Base-by-base conservation (phyloP, 805 yeast genomes). In the Debaryomyces hansenii region DNA sequence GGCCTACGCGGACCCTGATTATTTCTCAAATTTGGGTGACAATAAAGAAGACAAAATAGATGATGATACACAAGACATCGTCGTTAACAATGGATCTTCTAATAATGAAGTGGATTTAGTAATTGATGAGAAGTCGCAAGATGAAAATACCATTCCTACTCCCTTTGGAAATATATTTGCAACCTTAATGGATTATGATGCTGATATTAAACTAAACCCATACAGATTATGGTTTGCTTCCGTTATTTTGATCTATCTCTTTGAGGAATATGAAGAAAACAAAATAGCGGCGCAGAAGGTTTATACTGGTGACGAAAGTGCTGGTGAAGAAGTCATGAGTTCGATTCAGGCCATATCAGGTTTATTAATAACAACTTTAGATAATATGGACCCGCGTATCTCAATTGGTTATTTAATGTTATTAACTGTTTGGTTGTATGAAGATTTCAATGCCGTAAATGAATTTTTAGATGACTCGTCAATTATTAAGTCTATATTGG, bases 141-240 rank as follows among this genome's bases (percentile, higher is more conserved):
- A 35, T 6, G 48, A 37, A 9, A 42, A 20, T 35, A 34, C 28
- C 2, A 29, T 52, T 9, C 57, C 54, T 11, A 60, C 62, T 15
- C 81, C 69, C 36, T 61, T 60, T 42, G 84, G 80, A 2, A 90
- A 90, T 60, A 66, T 94, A 1, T 83, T 94, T 47, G 70, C 82
- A 20, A 78, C 86, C 0, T 64, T 94, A 5, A 76, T 90, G 53
- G 92, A 87, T 52, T 89, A 87, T 56, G 92, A 91, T 52, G 80
- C 71, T 1, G 73, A 68, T 12, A 47, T 61, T 37, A 80, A 83
- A 44, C 66, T 91, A 29, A 92, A 94, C 54, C 97, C 99, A 0
- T 94, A 90, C 60, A 82, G 83, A 56, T 66, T 82, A 1, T 94
- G 96, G 94, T 91, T 92, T 66, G 82, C 96, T 0, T 71, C 87